Base-by-base conservation (phyloP, 2,329 filamentous ascomycete genomes). In the Talaromyces sp. region DNA sequence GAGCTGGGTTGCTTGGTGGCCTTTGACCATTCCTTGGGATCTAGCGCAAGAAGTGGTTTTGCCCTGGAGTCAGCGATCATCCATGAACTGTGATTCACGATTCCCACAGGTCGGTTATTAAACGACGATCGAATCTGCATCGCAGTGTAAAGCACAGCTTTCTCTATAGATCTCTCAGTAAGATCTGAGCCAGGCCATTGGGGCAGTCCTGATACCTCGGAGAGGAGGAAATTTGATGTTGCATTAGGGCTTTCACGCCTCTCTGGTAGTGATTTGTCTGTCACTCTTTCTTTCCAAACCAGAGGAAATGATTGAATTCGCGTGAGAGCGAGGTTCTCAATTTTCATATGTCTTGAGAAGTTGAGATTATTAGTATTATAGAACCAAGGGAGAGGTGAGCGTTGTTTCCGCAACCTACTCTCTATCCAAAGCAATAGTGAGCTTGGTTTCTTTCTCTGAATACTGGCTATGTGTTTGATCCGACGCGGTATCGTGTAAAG, bases 301-400 rank as follows among this genome's bases (percentile, higher is more conserved):
- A 55, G 28, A 34, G 52, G 52, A 55, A 55, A 55, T 10, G 52
- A 55, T 55, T 55, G 52, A 55, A 55, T 34, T 30, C 28, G 52
- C 28, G 52, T 34, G 2, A 55, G 52, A 14, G 52, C 52, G n/a
- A 30, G 30, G 28, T 55, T 55, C 30, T 55, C 33, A 9, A 55
- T 31, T 34, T 16, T 28, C 52, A 55, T 31, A 33, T 55, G 9
- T 34, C 52, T 55, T 28, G n/a, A 23, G 23, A 23, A 23, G 23
- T 23, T 23, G 23, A 51, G 1, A 23, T 1, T 51, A 18, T 51
- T 7, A 51, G 44, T 1, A 28, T 51, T 2, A 40, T 40, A n/a
- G 2, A 40, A n/a, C 16, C 14, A 3, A 14, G 12, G 12, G 4
- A 4, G 10, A 1, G 34, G 34, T 12, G 14, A 12, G 34, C 3